Percentiles rank a stretch among this genome's conserved stretches.
These are phyloP conservation scores for Cladorrhinum sp. DNA, from an alignment of 2,329 filamentous ascomycete genomes.

Conservation along the genomic window DNA sequence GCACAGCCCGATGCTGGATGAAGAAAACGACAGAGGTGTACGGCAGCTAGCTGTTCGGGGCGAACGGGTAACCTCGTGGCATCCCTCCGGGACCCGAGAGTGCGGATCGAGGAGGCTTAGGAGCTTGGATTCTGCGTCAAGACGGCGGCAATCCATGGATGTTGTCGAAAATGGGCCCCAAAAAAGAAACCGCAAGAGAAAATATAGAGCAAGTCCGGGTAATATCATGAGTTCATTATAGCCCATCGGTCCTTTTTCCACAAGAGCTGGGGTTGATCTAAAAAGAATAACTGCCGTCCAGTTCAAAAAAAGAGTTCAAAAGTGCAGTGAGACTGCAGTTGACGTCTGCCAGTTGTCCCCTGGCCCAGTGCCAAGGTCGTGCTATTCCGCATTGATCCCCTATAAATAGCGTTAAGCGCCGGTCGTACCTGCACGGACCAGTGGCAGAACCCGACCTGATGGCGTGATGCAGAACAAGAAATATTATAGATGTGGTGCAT, in stretches of 20 bases:
- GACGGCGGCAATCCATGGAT: background rate
- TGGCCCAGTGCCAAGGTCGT: background rate
- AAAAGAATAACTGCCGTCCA: background rate
- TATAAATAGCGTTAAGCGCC: conserved; percentile 12
- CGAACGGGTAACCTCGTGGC: conserved; percentile 7
- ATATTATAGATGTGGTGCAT: background rate
- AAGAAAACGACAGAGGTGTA: background rate
- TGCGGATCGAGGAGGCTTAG: background rate
- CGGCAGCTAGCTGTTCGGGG: background rate
- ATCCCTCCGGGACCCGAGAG: conserved; percentile 1
- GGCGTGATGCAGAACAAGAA: background rate
- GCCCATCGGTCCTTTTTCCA: background rate
- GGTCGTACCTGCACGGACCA: conserved; percentile 1
- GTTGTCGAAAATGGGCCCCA: background rate
- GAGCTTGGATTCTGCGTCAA: background rate
- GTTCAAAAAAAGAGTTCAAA: background rate
- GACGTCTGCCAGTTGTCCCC: background rate
- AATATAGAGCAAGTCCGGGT: background rate
- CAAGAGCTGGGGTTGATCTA: background rate
- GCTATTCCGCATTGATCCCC: background rate
- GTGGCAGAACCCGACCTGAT: background rate
- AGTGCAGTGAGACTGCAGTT: background rate
- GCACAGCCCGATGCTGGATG: background rate
- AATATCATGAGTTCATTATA: background rate
- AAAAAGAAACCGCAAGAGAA: conserved; percentile 1